These are phyloP conservation scores for Trichoderma aggressivum DNA, from an alignment of 2,329 filamentous ascomycete genomes.

Conservation along the genomic window DNA sequence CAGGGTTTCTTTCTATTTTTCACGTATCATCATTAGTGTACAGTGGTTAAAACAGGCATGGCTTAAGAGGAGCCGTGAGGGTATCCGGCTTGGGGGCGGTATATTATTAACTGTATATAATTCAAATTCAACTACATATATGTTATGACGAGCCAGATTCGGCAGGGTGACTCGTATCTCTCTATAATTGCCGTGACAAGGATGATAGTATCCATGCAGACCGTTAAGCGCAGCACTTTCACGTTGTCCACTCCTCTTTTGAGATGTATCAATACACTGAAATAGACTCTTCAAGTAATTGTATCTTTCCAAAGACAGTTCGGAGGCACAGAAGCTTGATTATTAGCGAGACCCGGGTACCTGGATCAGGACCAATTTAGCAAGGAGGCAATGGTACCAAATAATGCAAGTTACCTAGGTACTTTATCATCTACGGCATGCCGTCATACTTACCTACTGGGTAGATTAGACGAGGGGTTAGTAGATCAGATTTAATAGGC, in stretches of 20 bases:
- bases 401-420: not conserved
- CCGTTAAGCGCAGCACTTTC: not conserved
- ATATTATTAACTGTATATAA: slow-evolving; percentile 6
- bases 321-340: not conserved
- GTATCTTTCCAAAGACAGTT: not conserved
- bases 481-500: not conserved
- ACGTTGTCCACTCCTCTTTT: not conserved
- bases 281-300: not conserved
- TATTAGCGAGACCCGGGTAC: not conserved
- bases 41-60: not conserved
- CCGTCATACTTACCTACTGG: not conserved
- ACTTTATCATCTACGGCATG: not conserved
- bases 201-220: not conserved
- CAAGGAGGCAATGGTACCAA: not conserved
- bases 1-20: not conserved
- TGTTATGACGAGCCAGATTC: not conserved
- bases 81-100: not conserved
- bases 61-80: not conserved
- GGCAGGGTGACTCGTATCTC: not conserved
- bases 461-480: too few species aligned
- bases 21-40: not conserved
- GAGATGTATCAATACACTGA: not conserved
- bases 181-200: not conserved
- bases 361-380: not conserved
- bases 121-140: not conserved